Base-by-base conservation (phyloP, 345 rosid genomes). In the Populus davidiana region DNA sequence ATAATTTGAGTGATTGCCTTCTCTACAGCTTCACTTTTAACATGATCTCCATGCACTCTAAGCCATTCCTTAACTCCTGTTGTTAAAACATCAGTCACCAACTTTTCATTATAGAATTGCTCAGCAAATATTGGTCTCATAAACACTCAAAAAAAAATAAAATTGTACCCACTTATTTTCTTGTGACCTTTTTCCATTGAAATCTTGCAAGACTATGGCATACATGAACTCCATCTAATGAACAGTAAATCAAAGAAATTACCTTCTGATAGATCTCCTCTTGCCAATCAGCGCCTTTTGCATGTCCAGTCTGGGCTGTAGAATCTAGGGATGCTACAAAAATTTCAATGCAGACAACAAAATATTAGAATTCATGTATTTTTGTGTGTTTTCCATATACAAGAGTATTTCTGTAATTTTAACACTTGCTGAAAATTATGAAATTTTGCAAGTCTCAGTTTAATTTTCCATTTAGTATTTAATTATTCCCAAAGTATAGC, bases 251-350 rank as follows among this genome's bases (percentile, higher is more conserved):
- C 39, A 36, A 6, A 64, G 9, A 77, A 29, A 29, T 67, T 82
- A 93, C 99, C 98, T 96, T 92, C 76, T 90, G 95, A 77, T 80
- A 90, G 78, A 85, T 86, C 85, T 96, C 98, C 85, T 96, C 98
- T 86, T 89, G 98, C 98, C 95, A 92, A 82, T 96, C 98, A 74
- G 81, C 87, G 33, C 92, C 94, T 69, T 79, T 91, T 77, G 84
- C 83, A 79, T 83, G 89, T 65, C 91, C 94, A 16, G 92, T 86
- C 87, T 92, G 92, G 72, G 90, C 87, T 23, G 93, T 85, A 43
- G 97, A 88, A 87, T 89, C 98, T 39, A 91, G 81, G 49, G 94
- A 86, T 76, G 94, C 98, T 96, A 83, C 81, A 84, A 87, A 82
- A 68, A 6, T 38, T 68, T 39, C 74, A 27, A 80, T 47, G 71